Percentiles rank a stretch among this genome's conserved stretches.
These are phyloP conservation scores for Reticulomyxa filosa DNA, from an alignment of 78 protist species.

Conservation along the genomic window DNA sequence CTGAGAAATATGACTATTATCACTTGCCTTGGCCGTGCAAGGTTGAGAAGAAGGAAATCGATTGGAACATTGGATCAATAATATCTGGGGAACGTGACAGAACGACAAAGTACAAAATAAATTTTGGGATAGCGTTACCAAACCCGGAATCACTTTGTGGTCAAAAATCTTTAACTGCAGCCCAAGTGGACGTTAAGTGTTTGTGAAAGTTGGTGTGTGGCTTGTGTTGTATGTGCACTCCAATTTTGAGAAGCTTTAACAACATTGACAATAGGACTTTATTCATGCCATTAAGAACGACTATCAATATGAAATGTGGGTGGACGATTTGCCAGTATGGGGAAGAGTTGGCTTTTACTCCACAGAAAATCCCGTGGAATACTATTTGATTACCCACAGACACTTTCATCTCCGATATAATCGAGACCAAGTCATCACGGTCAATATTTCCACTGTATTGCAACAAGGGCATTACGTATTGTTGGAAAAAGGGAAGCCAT, in stretches of 20 bases:
- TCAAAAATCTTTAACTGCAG: background rate
- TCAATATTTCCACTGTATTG: background rate
- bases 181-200: background rate
- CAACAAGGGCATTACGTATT: background rate
- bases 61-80: conserved; percentile 44
- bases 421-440: conserved; percentile 35
- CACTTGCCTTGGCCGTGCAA: conserved; percentile 63
- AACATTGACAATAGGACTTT: no score
- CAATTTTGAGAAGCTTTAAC: conserved; percentile 20
- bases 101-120: conserved; percentile 15
- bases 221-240: no score
- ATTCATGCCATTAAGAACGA: conserved; percentile 46
- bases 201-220: background rate
- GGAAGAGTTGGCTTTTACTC: no score
- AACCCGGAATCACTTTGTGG: background rate
- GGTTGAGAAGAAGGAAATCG: conserved; percentile 1
- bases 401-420: conserved; percentile 65
- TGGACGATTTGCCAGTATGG: conserved; percentile 17
- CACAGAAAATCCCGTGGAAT: background rate
- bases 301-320: conserved; percentile 60
- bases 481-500: background rate
- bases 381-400: conserved; percentile 52
- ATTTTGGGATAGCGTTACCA: no score
- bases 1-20: conserved; percentile 70
- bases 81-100: conserved; percentile 58